Evolutionary conservation across 257 asterid genomes (phyloP).

Genomic region (Ilex aquifolium): DNA sequence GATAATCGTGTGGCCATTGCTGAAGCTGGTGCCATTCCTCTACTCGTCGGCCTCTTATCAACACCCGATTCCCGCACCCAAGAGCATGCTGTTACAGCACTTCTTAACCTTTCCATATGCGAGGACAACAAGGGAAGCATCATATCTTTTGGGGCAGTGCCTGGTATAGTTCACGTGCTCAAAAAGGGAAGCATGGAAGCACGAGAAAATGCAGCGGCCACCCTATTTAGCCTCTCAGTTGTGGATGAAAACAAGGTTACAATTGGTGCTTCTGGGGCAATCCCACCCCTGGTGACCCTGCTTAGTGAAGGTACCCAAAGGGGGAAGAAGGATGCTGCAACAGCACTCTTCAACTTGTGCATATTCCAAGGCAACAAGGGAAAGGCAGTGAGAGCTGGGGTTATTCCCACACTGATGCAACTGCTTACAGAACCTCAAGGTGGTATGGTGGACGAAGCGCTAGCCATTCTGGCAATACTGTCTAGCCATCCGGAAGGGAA

Average conservation of each 20-base stretch:
- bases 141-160: conserved; percentile 76
- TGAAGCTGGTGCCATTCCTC: conserved; percentile 94
- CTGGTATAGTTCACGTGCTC: conserved; percentile 86
- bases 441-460: conserved; percentile 81
- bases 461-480: conserved; percentile 52
- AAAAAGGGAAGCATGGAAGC: conserved; percentile 91
- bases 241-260: conserved; percentile 81
- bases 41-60: conserved; percentile 67
- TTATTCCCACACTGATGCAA: conserved; percentile 69
- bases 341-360: conserved; percentile 24
- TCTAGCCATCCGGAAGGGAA: conserved; percentile 18
- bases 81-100: conserved; percentile 93
- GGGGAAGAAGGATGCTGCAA: conserved; percentile 28
- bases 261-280: conserved; percentile 80
- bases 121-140: conserved; percentile 84
- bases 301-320: conserved; percentile 66
- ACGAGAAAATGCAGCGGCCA: conserved; percentile 92
- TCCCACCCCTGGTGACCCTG: conserved; percentile 72
- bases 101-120: conserved; percentile 89
- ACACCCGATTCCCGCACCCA: conserved; percentile 85
- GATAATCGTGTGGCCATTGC: conserved; percentile 95
- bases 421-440: conserved; percentile 78
- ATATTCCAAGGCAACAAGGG: conserved; percentile 22
- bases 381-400: conserved; percentile 68
- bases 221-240: conserved; percentile 90